These are phyloP conservation scores for Nematodospora valgi DNA, from an alignment of 805 yeast genomes.

Conservation along the genomic window DNA sequence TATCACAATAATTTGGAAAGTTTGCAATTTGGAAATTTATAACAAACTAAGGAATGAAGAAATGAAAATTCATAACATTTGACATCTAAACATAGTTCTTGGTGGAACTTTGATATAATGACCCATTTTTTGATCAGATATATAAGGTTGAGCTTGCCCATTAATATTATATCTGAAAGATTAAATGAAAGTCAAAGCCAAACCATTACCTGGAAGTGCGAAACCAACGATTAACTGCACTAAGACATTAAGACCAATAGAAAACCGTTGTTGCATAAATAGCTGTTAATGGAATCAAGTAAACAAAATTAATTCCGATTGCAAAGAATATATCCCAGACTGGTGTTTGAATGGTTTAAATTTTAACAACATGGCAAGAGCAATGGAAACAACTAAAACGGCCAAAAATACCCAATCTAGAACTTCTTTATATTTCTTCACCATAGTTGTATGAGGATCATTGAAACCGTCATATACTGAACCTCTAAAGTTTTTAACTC, in stretches of 20 bases:
- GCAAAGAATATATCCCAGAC: slow-evolving; percentile 58
- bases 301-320: slow-evolving; percentile 45
- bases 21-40: slow-evolving; percentile 16
- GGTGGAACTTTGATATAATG: slow-evolving; percentile 43
- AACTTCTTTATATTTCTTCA: slow-evolving; percentile 30
- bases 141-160: slow-evolving; percentile 27
- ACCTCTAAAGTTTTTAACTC: slow-evolving; percentile 10
- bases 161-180: slow-evolving; percentile 26
- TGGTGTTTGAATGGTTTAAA: slow-evolving; percentile 47
- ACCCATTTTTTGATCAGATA: slow-evolving; percentile 28
- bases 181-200: slow-evolving; percentile 19
- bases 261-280: slow-evolving; percentile 47
- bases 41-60: slow-evolving; percentile 20
- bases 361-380: slow-evolving; percentile 26
- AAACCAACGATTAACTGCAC: slow-evolving; percentile 46
- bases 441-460: slow-evolving; percentile 28
- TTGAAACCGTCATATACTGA: slow-evolving; percentile 13
- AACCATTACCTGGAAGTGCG: slow-evolving; percentile 22
- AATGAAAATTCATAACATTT: slow-evolving; percentile 20
- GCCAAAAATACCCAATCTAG: slow-evolving; percentile 30
- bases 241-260: slow-evolving; percentile 47
- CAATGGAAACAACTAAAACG: slow-evolving; percentile 22
- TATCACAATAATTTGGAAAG: slow-evolving; percentile 18
- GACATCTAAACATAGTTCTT: slow-evolving; percentile 34
- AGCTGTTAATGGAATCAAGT: slow-evolving; percentile 49